Conservation (phyloP, 2,329 filamentous ascomycete genomes). For the Aspergillus neotritici region DNA sequence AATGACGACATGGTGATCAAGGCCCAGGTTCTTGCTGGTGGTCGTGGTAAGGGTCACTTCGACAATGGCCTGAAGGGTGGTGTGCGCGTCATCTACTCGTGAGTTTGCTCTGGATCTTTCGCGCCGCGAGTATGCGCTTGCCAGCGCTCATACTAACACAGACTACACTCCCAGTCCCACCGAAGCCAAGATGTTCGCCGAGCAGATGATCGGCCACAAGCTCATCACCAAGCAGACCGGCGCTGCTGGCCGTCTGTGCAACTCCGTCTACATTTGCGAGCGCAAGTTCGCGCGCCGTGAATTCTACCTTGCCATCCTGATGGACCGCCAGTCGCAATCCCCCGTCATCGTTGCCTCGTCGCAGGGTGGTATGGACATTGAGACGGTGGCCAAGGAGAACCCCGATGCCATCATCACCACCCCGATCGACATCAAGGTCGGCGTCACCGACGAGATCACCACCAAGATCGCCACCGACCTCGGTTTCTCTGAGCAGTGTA, state of each 20-base stretch:
- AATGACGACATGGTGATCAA: constrained; percentile 98
- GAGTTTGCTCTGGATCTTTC: constrained; percentile 27
- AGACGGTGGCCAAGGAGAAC: constrained; percentile 95
- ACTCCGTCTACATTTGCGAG: constrained; percentile 97
- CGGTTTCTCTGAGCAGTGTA: constrained; percentile 95
- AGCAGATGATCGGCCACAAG: constrained; percentile 99
- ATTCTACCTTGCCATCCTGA: constrained; percentile 97
- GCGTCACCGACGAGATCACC: constrained; percentile 93
- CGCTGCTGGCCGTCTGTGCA: constrained; percentile 87
- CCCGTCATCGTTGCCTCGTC: constrained; percentile 97
- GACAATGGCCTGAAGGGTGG: constrained; percentile 98
- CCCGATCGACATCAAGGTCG: constrained; percentile 85
- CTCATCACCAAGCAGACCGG: constrained; percentile 99
- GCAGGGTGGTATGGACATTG: constrained; percentile 98
- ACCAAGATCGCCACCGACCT: constrained; percentile 83
- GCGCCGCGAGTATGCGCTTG: background rate
- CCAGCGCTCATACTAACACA: constrained; percentile 7
- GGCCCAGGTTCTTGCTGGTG: constrained; percentile 95
- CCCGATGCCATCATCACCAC: constrained; percentile 94
- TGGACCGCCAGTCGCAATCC: constrained; percentile 87
- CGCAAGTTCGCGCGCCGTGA: constrained; percentile 98
- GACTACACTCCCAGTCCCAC: constrained; percentile 54
- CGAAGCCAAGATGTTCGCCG: constrained; percentile 91
- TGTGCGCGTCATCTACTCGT: constrained; percentile 97
- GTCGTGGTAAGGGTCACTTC: constrained; percentile 94